phyloP scores from a whole-genome alignment of 257 asterid genomes.

The Lantana camara region DNA sequence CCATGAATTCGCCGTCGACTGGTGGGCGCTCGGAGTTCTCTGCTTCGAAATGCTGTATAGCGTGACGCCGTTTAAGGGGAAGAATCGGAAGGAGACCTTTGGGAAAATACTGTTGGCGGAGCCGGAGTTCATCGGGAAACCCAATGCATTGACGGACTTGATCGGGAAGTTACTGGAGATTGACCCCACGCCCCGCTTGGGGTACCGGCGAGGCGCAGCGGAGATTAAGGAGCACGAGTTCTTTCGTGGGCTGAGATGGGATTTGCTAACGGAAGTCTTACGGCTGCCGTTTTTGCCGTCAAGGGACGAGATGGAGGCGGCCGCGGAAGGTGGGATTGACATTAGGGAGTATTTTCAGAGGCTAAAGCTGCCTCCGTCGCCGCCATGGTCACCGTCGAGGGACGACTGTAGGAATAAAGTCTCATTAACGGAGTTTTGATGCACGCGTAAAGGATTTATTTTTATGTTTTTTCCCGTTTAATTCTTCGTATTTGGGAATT shows the following conservation, averaged over 20 bases:
- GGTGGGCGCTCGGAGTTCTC: constrained; percentile 88
- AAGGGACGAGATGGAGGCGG: constrained; percentile 42
- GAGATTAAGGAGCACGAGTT: constrained; percentile 76
- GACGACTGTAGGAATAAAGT: constrained; percentile 42
- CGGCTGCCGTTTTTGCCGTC: constrained; percentile 83
- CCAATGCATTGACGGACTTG: constrained; percentile 54
- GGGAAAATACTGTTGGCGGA: constrained; percentile 45
- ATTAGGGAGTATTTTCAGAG: constrained; percentile 56
- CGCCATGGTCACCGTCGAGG: constrained; percentile 70
- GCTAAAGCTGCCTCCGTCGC: constrained; percentile 59
- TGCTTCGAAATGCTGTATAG: constrained; percentile 82
- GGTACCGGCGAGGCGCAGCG: constrained; percentile 61
- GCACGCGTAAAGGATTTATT: constrained; percentile 44
- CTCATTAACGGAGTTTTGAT: constrained; percentile 69
- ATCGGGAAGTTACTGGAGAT: constrained; percentile 56
- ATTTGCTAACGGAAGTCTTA: constrained; percentile 62
- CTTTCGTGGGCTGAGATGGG: constrained; percentile 73
- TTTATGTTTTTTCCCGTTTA: neutral
- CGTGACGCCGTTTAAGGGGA: constrained; percentile 73
- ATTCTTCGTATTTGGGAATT: neutral
- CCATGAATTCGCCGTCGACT: constrained; percentile 81
- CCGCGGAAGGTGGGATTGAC: constrained; percentile 43
- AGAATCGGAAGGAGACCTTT: constrained; percentile 65
- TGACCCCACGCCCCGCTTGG: constrained; percentile 92
- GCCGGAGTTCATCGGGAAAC: constrained; percentile 58